phyloP scores from a whole-genome alignment of 108 stramenopile genomes.

The Discostella stelligeroides region DNA sequence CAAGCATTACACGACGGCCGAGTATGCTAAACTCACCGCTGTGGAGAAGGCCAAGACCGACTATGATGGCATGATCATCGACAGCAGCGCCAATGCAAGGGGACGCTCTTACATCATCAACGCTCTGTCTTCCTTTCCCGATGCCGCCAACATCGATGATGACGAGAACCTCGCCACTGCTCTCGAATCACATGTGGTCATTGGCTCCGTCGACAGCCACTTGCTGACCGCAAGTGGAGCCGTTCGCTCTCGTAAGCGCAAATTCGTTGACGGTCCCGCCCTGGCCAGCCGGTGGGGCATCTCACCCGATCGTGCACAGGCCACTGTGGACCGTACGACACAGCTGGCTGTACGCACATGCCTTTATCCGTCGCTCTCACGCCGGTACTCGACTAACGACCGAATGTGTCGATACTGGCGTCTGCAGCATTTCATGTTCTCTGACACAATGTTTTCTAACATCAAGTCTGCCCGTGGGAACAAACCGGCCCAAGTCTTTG shows the following conservation, averaged over 20 bases:
- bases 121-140: background rate
- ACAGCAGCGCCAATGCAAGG: no score
- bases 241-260: background rate
- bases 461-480: constrained; percentile 18
- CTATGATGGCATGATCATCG: no score
- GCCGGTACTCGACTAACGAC: constrained; percentile 15
- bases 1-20: no score
- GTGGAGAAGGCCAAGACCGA: no score
- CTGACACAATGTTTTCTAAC: constrained; percentile 28
- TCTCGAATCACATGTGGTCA: background rate
- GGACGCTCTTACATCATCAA: background rate
- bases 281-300: constrained; percentile 29
- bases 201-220: no score
- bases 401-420: constrained; percentile 19
- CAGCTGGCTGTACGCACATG: constrained; percentile 28
- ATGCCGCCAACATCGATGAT: constrained; percentile 3
- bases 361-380: constrained; percentile 16
- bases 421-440: constrained; percentile 18
- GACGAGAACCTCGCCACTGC: constrained; percentile 18
- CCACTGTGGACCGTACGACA: constrained; percentile 31
- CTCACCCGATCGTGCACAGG: constrained; percentile 25
- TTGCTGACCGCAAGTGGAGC: background rate
- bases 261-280: background rate
- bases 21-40: no score
- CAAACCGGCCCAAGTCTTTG: constrained; percentile 33